Evolutionary conservation across 371 early-diverging fungal species (phyloP), one percentile per base, ranked within the genome.

Genomic region (Neoconidiobolus thromboides): DNA sequence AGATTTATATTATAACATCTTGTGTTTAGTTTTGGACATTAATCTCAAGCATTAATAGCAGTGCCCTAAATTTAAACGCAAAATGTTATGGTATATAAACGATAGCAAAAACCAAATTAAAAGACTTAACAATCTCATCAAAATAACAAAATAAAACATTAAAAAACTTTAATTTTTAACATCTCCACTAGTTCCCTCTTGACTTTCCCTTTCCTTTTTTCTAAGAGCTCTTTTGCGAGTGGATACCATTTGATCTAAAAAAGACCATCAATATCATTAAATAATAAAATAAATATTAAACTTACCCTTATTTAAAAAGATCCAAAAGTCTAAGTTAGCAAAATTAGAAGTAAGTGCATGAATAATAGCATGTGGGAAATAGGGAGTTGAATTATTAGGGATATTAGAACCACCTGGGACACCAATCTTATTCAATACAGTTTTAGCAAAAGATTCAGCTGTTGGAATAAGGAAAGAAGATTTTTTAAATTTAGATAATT

Each of bases 401-500:
- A 81, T 74, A 3, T 80, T 72, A 9, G 72, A 50, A 37, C 89
- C 89, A 15, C 89, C 85, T 55, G 78, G 65, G 48, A 82, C 70
- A 62, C 95, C 95, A 55, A 89, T 73, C 68, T 79, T 82, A 14
- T 65, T 56, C 49, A 98, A 68, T 48, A 86, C 89, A 37, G 72
- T 64, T 14, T 73, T 66, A 43, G 91, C 95, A 70, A 88, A 95
- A 39, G 74, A 73, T 65, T 83, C 79, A 46, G 95, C 79, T 58
- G 83, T 70, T 26, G 96, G 98, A 38, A 91, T 83, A 58, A 88
- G 62, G 64, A 81, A 78, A 9, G 72, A 72, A 41, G 93, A 72
- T 56, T 73, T 77, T 55, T 87, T 75, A 62, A 94, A 88, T 77
- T 94, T 95, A 66, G 86, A 85, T 96, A 97, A 93, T 58, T 83